Evolutionary conservation across 1,139 yeast species (phyloP).

Genomic region (Diutina siamensis): DNA sequence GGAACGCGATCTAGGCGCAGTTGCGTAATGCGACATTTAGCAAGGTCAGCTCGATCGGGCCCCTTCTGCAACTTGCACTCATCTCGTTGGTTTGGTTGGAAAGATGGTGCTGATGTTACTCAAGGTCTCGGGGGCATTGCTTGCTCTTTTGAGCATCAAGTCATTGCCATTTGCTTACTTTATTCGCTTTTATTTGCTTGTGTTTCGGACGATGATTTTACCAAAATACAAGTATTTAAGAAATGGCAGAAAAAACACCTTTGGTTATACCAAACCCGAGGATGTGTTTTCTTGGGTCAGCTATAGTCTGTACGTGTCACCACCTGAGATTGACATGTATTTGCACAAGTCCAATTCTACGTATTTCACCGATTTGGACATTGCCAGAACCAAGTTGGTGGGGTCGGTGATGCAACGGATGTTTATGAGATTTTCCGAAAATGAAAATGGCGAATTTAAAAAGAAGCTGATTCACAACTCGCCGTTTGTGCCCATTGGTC

Average conservation of each 20-base stretch:
- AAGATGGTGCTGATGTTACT: not conserved
- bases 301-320: constrained; percentile 43
- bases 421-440: constrained; percentile 18
- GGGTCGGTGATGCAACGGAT: constrained; percentile 35
- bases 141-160: constrained; percentile 21
- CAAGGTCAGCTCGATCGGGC: too few species aligned
- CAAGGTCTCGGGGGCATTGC: not conserved
- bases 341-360: constrained; percentile 82
- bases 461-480: constrained; percentile 17
- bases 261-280: constrained; percentile 15
- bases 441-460: constrained; percentile 26
- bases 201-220: constrained; percentile 27
- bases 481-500: constrained; percentile 74
- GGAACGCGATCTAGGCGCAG: too few species aligned
- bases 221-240: constrained; percentile 17
- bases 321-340: constrained; percentile 76
- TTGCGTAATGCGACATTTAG: too few species aligned
- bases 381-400: constrained; percentile 60
- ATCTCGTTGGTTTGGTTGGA: not conserved
- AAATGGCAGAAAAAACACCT: constrained; percentile 21
- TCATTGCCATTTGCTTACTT: constrained; percentile 61
- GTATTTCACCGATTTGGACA: constrained; percentile 74
- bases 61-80: too few species aligned
- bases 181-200: constrained; percentile 44
- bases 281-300: not conserved